Base-by-base conservation (phyloP, 2,329 filamentous ascomycete species). In the Aureobasidium musti region DNA sequence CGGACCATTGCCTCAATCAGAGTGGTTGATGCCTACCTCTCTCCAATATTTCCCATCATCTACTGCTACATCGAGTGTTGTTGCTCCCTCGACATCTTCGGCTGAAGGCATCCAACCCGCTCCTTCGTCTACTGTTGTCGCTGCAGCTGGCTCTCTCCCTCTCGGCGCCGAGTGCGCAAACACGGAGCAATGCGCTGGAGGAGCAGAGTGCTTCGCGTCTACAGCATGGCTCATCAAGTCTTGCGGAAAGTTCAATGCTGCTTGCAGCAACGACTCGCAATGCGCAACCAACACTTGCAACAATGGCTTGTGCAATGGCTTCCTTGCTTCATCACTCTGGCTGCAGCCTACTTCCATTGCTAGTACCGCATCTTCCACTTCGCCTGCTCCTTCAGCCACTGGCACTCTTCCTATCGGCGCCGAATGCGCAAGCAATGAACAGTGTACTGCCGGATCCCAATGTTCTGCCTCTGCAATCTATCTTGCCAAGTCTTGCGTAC, bases 261-360 rank as follows among this genome's bases (percentile, higher is more conserved):
- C 47, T 1, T 73, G 72, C 67, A 66, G 35, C 3, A 54, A 14
- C 23, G 66, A 72, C 65, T 57, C 63, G 26, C 71, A 73, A 21
- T 73, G 72, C 52, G 72, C 71, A 5, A 68, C 43, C 67, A 73
- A 73, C 66, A 72, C 71, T 21, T 73, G 72, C 70, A 67, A 70
- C 54, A 67, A 69, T 7, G 70, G 70, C 2, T 52, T 72, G 21
- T 73, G 72, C 69, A 70, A 68, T n/a, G 72, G 72, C 28, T 68
- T 72, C 67, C 50, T 70, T 11, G 21, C 68, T 26, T 67, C 68
- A 3, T 53, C 67, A n/a, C n/a, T n/a, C n/a, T n/a, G n/a, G n/a
- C n/a, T n/a, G n/a, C n/a, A n/a, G n/a, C n/a, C n/a, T 6, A 37
- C 63, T 30, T 56, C 54, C 35, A n/a, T 61, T 8, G 49, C 61